phyloP scores from a whole-genome alignment of 257 asterid species.

The Capsicum baccatum region DNA sequence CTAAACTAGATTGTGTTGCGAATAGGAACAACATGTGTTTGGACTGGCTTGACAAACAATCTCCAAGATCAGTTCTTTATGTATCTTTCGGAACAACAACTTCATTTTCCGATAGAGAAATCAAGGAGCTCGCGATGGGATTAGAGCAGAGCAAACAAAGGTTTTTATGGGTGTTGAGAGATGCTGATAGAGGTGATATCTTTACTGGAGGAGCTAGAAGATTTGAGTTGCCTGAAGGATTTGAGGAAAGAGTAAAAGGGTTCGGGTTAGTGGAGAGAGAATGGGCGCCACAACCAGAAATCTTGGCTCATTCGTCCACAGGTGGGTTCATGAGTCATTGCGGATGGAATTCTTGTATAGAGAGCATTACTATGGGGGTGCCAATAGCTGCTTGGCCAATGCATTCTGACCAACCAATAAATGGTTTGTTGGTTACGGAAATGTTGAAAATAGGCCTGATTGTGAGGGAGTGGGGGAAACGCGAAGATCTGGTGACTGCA shows the following conservation, averaged over 20 bases:
- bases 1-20: not conserved
- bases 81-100: constrained; percentile 6
- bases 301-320: not conserved
- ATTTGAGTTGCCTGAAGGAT: not conserved
- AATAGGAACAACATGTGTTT: not conserved
- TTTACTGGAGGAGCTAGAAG: constrained; percentile 4
- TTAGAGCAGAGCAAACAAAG: constrained; percentile 5
- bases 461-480: constrained; percentile 19
- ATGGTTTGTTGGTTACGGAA: not conserved
- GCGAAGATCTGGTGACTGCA: constrained; percentile 1
- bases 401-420: constrained; percentile 3
- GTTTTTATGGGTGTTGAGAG: constrained; percentile 19
- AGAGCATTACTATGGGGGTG: not conserved
- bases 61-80: constrained; percentile 12
- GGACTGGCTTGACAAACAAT: not conserved
- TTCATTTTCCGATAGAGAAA: not conserved
- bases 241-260: constrained; percentile 7
- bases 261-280: not conserved
- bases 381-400: constrained; percentile 22
- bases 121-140: not conserved
- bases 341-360: constrained; percentile 16
- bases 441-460: constrained; percentile 5
- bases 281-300: constrained; percentile 5
- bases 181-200: constrained; percentile 15
- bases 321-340: constrained; percentile 13